Conservation (phyloP, 1,139 yeast genomes). For the Suhomyces choctaworum region DNA sequence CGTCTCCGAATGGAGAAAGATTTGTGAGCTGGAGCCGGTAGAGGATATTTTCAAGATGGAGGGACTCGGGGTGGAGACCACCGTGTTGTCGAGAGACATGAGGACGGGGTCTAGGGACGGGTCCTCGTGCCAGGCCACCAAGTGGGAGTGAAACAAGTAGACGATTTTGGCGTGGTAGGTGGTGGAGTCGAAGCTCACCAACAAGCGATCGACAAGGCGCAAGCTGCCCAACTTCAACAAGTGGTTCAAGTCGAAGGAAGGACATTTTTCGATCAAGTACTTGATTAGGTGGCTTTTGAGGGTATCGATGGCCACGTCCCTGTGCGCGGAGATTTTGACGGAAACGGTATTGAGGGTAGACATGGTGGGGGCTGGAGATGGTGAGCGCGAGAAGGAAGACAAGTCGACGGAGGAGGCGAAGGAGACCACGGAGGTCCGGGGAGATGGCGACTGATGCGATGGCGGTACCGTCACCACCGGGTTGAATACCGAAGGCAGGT, state of each 20-base stretch:
- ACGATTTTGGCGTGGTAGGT: constrained; percentile 20
- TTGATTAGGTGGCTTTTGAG: constrained; percentile 33
- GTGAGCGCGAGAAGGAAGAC: constrained; percentile 6
- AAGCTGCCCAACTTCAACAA: constrained; percentile 36
- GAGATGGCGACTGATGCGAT: background rate
- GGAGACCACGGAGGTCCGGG: background rate
- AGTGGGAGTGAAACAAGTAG: constrained; percentile 36
- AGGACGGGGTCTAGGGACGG: constrained; percentile 8
- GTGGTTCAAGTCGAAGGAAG: constrained; percentile 25
- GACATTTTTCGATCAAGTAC: constrained; percentile 27
- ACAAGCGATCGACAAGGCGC: constrained; percentile 38
- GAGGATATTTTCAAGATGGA: constrained; percentile 20
- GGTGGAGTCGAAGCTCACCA: constrained; percentile 19
- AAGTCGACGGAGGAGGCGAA: constrained; percentile 1
- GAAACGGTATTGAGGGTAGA: constrained; percentile 19
- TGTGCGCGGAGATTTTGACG: constrained; percentile 20
- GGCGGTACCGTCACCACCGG: background rate
- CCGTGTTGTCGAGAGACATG: constrained; percentile 4
- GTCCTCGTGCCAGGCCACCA: constrained; percentile 25
- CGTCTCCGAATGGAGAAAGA: constrained; percentile 25
- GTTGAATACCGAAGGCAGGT: background rate
- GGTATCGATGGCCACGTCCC: constrained; percentile 23
- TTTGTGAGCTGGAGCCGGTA: constrained; percentile 1
- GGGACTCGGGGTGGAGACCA: constrained; percentile 20
- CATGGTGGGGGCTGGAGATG: constrained; percentile 21